phyloP scores from a whole-genome alignment of 331 rosid genomes.

The Rhamnella rubrinervis region DNA sequence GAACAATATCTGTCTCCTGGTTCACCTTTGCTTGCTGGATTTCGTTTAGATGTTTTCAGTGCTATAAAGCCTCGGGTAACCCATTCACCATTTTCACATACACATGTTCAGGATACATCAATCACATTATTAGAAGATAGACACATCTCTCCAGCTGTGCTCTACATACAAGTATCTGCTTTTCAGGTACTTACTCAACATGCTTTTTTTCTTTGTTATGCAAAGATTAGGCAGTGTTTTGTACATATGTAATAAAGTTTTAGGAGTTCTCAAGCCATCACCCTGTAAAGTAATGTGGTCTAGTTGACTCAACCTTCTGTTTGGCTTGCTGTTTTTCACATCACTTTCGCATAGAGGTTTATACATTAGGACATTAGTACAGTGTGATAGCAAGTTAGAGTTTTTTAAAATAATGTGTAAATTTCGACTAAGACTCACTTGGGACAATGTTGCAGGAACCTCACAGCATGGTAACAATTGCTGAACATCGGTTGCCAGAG shows the following conservation, averaged over 20 bases:
- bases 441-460: conserved; percentile 51
- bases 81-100: conserved; percentile 77
- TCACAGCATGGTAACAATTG: conserved; percentile 56
- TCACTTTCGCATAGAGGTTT: too few relatives aligned
- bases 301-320: background rate
- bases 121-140: conserved; percentile 62
- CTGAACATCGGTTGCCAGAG: conserved; percentile 91
- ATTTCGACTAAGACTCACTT: background rate
- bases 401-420: background rate
- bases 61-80: conserved; percentile 88
- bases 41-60: conserved; percentile 83
- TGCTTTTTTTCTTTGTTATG: conserved; percentile 19
- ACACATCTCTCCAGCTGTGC: conserved; percentile 79
- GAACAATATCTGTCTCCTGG: conserved; percentile 69
- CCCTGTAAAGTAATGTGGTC: background rate
- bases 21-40: conserved; percentile 83
- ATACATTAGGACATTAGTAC: too few relatives aligned
- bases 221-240: background rate
- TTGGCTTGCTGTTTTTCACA: background rate
- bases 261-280: too few relatives aligned
- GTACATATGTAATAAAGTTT: too few relatives aligned
- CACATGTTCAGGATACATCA: conserved; percentile 38
- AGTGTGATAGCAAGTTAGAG: too few relatives aligned
- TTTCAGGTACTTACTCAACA: conserved; percentile 63
- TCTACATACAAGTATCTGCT: conserved; percentile 73